Conservation (phyloP, 1,139 yeast genomes). For the Kodamaea derodonti region DNA sequence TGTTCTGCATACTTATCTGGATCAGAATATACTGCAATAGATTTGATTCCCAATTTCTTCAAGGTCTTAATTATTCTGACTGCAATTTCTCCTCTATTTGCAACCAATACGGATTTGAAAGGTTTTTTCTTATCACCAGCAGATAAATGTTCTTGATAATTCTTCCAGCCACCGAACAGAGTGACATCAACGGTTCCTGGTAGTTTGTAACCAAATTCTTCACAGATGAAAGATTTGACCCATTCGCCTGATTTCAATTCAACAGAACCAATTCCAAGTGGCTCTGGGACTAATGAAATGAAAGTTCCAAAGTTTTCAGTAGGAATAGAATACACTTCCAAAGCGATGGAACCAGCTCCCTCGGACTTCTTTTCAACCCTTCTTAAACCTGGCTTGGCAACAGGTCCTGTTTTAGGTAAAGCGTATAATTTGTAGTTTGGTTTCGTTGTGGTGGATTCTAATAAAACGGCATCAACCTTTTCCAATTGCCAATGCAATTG, state of each 20-base stretch:
- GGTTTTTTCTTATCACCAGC: slow-evolving; percentile 45
- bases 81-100: slow-evolving; percentile 97
- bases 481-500: slow-evolving; percentile 93
- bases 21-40: slow-evolving; percentile 88
- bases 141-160: slow-evolving; percentile 48
- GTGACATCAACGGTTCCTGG: slow-evolving; percentile 79
- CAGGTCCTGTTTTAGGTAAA: slow-evolving; percentile 75
- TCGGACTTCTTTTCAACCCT: slow-evolving; percentile 44
- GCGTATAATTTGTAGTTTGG: slow-evolving; percentile 76
- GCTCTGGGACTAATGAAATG: slow-evolving; percentile 85
- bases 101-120: slow-evolving; percentile 81
- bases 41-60: slow-evolving; percentile 68
- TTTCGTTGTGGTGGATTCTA: slow-evolving; percentile 66
- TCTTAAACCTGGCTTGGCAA: slow-evolving; percentile 84
- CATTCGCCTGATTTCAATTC: slow-evolving; percentile 75
- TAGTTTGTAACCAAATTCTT: slow-evolving; percentile 73
- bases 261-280: slow-evolving; percentile 90
- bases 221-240: slow-evolving; percentile 93
- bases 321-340: slow-evolving; percentile 85
- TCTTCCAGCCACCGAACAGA: slow-evolving; percentile 81
- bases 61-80: slow-evolving; percentile 87
- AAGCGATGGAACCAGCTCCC: slow-evolving; percentile 54
- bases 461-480: slow-evolving; percentile 74
- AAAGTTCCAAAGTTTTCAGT: slow-evolving; percentile 73
- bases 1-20: slow-evolving; percentile 88